These are phyloP conservation scores for Malus sieversii DNA, from an alignment of 306 rosid genomes.

Conservation along the genomic window DNA sequence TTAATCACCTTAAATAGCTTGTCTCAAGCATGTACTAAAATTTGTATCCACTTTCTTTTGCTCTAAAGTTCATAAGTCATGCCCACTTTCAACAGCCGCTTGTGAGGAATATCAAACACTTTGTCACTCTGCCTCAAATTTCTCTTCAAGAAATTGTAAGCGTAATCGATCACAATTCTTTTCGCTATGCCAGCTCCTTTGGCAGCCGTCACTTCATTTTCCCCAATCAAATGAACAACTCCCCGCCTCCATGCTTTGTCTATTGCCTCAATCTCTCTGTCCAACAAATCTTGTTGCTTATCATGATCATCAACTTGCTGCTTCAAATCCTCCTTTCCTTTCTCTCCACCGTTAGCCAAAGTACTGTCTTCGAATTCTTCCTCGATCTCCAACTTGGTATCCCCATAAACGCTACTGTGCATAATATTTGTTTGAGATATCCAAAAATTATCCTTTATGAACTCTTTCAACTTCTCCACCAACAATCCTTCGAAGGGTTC, in stretches of 20 bases:
- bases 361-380: neutral
- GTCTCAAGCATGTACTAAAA: neutral
- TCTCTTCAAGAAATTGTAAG: constrained; percentile 44
- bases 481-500: constrained; percentile 54
- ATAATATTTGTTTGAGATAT: neutral
- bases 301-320: neutral
- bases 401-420: neutral
- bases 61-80: constrained; percentile 57
- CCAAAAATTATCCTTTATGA: constrained; percentile 16
- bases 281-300: neutral
- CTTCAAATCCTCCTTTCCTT: neutral
- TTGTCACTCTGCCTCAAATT: constrained; percentile 53
- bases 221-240: constrained; percentile 67
- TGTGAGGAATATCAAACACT: constrained; percentile 56
- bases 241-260: constrained; percentile 48
- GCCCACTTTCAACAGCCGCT: constrained; percentile 72
- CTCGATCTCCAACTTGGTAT: neutral
- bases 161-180: constrained; percentile 51
- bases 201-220: constrained; percentile 52
- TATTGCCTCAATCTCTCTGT: constrained; percentile 29
- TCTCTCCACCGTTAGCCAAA: neutral
- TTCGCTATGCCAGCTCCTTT: constrained; percentile 34
- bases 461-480: constrained; percentile 44
- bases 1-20: neutral
- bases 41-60: neutral